phyloP scores from a whole-genome alignment of 2,329 filamentous ascomycete species.

The Monosporascus sp. region DNA sequence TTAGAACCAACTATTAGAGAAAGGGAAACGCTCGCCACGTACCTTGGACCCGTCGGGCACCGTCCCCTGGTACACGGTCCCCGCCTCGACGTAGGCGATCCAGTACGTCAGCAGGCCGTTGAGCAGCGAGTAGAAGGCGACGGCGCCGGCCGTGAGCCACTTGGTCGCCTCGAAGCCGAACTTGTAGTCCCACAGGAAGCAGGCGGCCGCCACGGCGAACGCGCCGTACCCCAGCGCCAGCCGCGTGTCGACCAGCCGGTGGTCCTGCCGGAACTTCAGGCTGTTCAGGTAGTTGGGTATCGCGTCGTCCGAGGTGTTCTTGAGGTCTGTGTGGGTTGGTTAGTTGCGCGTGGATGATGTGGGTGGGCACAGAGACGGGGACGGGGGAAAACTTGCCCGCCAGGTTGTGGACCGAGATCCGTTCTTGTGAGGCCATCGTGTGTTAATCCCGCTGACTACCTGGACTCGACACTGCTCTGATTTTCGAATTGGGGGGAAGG shows the following conservation, averaged over 20 bases:
- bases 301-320: slow-evolving; percentile 94
- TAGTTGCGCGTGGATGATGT: slow-evolving; percentile 10
- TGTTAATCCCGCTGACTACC: no score
- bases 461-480: no score
- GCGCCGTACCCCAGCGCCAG: slow-evolving; percentile 78
- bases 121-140: slow-evolving; percentile 71
- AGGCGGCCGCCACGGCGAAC: slow-evolving; percentile 73
- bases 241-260: slow-evolving; percentile 76
- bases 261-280: slow-evolving; percentile 77
- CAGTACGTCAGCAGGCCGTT: slow-evolving; percentile 76
- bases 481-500: no score
- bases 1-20: no score
- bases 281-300: slow-evolving; percentile 89
- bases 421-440: slow-evolving; percentile 44
- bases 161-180: slow-evolving; percentile 86
- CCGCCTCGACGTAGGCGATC: slow-evolving; percentile 79
- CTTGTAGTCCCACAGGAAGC: slow-evolving; percentile 89
- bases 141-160: slow-evolving; percentile 72
- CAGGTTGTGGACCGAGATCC: slow-evolving; percentile 63
- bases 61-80: slow-evolving; percentile 72
- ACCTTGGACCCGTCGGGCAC: slow-evolving; percentile 51
- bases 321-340: slow-evolving; percentile 63
- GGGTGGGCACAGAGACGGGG: slow-evolving; percentile 1
- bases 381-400: slow-evolving; percentile 43
- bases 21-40: neutral